Conservation (phyloP, 2,329 filamentous ascomycete species). For the Aspergillus neotritici region DNA sequence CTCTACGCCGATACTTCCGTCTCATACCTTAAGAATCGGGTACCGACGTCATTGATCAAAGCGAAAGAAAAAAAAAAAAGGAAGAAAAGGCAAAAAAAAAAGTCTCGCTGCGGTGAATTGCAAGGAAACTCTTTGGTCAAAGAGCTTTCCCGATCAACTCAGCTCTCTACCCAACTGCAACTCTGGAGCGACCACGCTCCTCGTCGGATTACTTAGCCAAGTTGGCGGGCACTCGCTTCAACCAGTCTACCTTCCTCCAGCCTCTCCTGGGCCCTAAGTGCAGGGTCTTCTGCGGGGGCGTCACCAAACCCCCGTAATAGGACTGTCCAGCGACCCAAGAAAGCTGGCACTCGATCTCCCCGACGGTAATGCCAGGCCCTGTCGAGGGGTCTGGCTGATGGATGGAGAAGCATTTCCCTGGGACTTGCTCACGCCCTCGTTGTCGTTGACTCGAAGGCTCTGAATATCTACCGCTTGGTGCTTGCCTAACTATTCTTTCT, state of each 20-base stretch:
- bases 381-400: constrained; percentile 40
- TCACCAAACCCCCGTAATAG: constrained; percentile 97
- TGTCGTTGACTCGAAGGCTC: constrained; percentile 11
- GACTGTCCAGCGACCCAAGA: constrained; percentile 32
- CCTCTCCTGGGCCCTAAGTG: constrained; percentile 87
- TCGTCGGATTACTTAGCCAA: constrained; percentile 60
- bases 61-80: not conserved
- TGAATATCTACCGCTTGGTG: not conserved
- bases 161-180: constrained; percentile 21
- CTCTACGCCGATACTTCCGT: not conserved
- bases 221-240: constrained; percentile 80
- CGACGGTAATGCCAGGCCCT: constrained; percentile 38
- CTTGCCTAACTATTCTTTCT: no score
- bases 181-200: constrained; percentile 40
- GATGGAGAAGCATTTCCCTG: constrained; percentile 31
- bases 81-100: not conserved
- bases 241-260: constrained; percentile 68
- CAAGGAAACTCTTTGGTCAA: constrained; percentile 11
- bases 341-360: constrained; percentile 33
- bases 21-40: not conserved
- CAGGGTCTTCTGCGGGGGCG: constrained; percentile 94
- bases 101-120: constrained; percentile 9
- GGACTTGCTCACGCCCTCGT: constrained; percentile 22
- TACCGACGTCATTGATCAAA: constrained; percentile 10
- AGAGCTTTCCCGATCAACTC: constrained; percentile 11